phyloP scores from a whole-genome alignment of 164 flowering plant genomes.

The Berberis vulgaris region DNA sequence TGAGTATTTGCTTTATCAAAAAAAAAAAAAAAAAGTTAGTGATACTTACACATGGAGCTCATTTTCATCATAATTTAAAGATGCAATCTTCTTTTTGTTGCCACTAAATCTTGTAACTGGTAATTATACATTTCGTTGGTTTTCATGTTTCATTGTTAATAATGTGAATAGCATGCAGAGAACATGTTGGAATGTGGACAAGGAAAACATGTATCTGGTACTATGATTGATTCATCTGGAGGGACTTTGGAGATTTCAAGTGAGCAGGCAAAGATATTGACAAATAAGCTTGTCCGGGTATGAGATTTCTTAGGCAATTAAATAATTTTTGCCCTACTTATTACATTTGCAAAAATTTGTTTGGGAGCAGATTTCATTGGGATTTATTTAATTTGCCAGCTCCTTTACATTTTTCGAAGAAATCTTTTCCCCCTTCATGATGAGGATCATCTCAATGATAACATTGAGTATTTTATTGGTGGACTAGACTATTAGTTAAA shows the following conservation, averaged over 20 bases:
- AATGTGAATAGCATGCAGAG: constrained; percentile 10
- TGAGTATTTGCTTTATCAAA: too few relatives aligned
- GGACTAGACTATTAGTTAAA: too few relatives aligned
- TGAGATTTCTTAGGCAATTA: background rate
- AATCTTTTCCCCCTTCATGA: too few relatives aligned
- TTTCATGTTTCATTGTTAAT: background rate
- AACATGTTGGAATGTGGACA: constrained; percentile 10
- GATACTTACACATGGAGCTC: too few relatives aligned
- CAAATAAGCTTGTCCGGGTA: constrained; percentile 24
- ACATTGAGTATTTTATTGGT: too few relatives aligned
- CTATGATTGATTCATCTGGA: constrained; percentile 2
- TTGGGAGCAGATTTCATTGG: background rate
- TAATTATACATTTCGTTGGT: background rate
- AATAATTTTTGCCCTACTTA: background rate
- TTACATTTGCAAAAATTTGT: background rate
- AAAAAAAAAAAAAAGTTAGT: too few relatives aligned
- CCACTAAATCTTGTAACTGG: too few relatives aligned
- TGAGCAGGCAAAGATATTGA: constrained; percentile 13
- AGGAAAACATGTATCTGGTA: constrained; percentile 7
- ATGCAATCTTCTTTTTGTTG: too few relatives aligned
- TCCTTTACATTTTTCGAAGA: too few relatives aligned
- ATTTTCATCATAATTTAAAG: too few relatives aligned
- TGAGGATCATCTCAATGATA: too few relatives aligned
- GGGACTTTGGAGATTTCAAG: constrained; percentile 10
- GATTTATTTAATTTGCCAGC: too few relatives aligned